Evolutionary conservation across 2,329 filamentous ascomycete species (phyloP).

Genomic region (Thelonectria discophora): DNA sequence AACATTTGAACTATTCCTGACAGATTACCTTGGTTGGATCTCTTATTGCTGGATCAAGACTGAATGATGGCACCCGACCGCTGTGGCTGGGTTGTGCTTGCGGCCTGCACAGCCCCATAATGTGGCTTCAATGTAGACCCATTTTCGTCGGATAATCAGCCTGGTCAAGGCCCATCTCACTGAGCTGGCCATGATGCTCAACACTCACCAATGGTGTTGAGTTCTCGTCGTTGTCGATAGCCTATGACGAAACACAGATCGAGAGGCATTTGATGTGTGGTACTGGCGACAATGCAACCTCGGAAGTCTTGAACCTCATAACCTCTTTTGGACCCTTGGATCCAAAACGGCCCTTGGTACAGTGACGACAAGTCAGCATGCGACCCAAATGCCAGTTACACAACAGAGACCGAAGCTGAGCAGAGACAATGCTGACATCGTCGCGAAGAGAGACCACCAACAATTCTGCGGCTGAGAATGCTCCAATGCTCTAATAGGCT

Average conservation of each 20-base stretch:
- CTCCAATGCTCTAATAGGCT: too few relatives aligned
- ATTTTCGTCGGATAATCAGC: background rate
- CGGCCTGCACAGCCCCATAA: background rate
- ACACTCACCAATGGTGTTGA: background rate
- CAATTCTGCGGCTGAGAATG: background rate
- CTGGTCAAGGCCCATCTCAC: background rate
- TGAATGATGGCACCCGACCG: background rate
- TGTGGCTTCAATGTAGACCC: background rate
- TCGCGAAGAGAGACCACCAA: too few relatives aligned
- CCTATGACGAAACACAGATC: background rate
- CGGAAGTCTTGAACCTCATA: too few relatives aligned
- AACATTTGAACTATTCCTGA: too few relatives aligned
- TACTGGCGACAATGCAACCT: background rate
- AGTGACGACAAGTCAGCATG: too few relatives aligned
- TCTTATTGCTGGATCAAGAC: background rate
- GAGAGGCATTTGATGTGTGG: background rate
- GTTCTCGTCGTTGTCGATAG: background rate
- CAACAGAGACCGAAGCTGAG: too few relatives aligned
- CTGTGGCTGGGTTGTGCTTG: background rate
- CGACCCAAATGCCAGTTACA: too few relatives aligned
- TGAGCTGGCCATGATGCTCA: too few relatives aligned
- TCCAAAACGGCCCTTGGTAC: too few relatives aligned
- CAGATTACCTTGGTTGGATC: background rate
- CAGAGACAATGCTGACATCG: too few relatives aligned
- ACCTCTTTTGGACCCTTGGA: too few relatives aligned